Percentiles rank a stretch among this genome's conserved stretches.
Conservation (phyloP, 1,139 yeast genomes). For the Pneumocystis carinii region DNA sequence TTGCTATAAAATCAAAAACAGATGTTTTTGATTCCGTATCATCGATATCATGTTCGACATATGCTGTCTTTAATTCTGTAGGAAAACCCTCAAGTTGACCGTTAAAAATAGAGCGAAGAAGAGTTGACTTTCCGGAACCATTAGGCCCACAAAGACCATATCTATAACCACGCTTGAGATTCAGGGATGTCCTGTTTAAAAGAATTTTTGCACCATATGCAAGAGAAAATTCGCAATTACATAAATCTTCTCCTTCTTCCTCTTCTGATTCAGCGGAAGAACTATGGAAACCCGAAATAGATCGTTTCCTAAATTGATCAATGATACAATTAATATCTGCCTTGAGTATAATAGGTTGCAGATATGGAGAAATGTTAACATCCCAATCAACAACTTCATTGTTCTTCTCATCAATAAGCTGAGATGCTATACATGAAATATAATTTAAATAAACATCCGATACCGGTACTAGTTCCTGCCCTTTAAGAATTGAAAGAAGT, state of each 20-base stretch:
- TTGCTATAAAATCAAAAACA: constrained; percentile 73
- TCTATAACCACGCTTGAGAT: constrained; percentile 86
- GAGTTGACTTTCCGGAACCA: constrained; percentile 99
- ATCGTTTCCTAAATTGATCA: constrained; percentile 89
- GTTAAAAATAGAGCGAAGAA: constrained; percentile 99
- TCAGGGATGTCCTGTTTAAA: constrained; percentile 74
- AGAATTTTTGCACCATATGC: constrained; percentile 98
- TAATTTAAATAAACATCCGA: constrained; percentile 63
- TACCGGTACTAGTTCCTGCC: constrained; percentile 47
- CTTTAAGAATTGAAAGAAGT: constrained; percentile 53
- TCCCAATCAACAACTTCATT: constrained; percentile 88
- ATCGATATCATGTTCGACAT: constrained; percentile 98
- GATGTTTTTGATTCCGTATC: constrained; percentile 94
- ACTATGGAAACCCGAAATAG: constrained; percentile 96
- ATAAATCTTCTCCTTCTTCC: constrained; percentile 98
- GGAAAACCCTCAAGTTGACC: constrained; percentile 99
- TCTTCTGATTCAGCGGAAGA: constrained; percentile 96
- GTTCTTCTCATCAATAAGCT: constrained; percentile 94
- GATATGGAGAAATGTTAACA: constrained; percentile 76
- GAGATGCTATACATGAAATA: constrained; percentile 96
- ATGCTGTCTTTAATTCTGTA: constrained; percentile 94
- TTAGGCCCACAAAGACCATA: constrained; percentile 99
- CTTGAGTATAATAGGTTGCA: constrained; percentile 91
- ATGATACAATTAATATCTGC: constrained; percentile 77
- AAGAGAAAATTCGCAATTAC: constrained; percentile 99